Evolutionary conservation across 495 filamentous ascomycete species (phyloP).

Genomic region (Penicillium silybi): DNA sequence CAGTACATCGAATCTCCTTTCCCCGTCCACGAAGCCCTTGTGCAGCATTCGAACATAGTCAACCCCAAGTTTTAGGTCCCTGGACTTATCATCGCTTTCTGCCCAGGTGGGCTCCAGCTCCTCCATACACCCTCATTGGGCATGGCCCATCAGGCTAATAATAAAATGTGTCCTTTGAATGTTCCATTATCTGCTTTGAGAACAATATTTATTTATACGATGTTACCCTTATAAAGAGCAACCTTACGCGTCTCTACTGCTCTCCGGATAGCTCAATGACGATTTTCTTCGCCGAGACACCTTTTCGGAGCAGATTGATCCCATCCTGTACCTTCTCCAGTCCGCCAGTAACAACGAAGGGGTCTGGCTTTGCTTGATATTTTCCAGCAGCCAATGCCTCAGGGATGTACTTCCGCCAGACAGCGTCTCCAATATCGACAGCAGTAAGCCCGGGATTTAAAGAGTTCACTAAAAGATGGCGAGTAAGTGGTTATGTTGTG

Average conservation of each 20-base stretch:
- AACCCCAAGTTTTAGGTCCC: not conserved
- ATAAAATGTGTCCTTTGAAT: too few species aligned
- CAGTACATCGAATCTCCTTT: not conserved
- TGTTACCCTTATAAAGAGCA: too few species aligned
- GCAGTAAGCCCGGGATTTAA: conserved; percentile 1
- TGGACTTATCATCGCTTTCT: not conserved
- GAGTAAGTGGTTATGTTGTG: not conserved
- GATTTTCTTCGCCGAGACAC: conserved; percentile 35
- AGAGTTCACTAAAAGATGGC: conserved; percentile 2
- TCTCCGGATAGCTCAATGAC: not conserved
- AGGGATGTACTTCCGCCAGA: conserved; percentile 33
- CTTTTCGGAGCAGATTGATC: conserved; percentile 30
- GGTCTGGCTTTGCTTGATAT: conserved; percentile 28
- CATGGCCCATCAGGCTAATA: not conserved
- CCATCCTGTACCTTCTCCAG: conserved; percentile 40
- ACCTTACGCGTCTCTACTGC: too few species aligned
- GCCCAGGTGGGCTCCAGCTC: not conserved
- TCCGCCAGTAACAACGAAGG: conserved; percentile 35
- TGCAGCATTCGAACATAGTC: not conserved
- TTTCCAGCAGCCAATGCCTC: conserved; percentile 26
- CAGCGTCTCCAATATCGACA: conserved; percentile 12
- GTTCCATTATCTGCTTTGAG: too few species aligned
- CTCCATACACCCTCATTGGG: not conserved
- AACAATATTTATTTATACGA: too few species aligned
- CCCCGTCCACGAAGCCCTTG: conserved; percentile 1